Conservation (phyloP, 495 filamentous ascomycete species). For the Astrothelium subdiscretum region DNA sequence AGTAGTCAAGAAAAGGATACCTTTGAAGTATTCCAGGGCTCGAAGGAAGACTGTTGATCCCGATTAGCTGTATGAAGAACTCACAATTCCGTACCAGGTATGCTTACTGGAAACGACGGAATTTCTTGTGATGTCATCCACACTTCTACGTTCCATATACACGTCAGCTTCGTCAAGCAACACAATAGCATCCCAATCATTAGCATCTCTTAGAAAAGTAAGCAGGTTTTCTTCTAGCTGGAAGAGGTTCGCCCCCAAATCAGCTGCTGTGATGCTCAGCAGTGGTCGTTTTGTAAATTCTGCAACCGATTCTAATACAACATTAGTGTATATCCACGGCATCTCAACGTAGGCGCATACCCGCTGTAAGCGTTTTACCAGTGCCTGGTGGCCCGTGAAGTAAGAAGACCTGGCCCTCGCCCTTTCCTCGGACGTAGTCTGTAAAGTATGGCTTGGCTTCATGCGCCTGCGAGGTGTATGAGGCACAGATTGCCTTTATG, state of each 20-base stretch:
- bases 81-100: not conserved
- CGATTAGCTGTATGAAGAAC: not conserved
- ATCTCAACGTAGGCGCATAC: not conserved
- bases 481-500: not conserved
- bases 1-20: constrained; percentile 46
- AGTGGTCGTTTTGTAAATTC: not conserved
- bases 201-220: not conserved
- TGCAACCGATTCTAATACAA: not conserved
- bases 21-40: constrained; percentile 44
- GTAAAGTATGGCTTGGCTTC: not conserved
- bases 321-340: not conserved
- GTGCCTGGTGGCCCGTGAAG: constrained; percentile 1
- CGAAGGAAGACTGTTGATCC: constrained; percentile 43
- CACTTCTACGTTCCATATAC: not conserved
- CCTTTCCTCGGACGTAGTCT: not conserved
- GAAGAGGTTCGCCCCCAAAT: not conserved
- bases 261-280: not conserved
- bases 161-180: not conserved
- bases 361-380: not conserved
- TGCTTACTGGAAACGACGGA: not conserved
- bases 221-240: not conserved
- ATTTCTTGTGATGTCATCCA: not conserved
- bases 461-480: not conserved
- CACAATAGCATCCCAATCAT: not conserved
- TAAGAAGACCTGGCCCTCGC: not conserved